Conservation (phyloP, 2,329 filamentous ascomycete genomes). For the Colletotrichum simmondsii region DNA sequence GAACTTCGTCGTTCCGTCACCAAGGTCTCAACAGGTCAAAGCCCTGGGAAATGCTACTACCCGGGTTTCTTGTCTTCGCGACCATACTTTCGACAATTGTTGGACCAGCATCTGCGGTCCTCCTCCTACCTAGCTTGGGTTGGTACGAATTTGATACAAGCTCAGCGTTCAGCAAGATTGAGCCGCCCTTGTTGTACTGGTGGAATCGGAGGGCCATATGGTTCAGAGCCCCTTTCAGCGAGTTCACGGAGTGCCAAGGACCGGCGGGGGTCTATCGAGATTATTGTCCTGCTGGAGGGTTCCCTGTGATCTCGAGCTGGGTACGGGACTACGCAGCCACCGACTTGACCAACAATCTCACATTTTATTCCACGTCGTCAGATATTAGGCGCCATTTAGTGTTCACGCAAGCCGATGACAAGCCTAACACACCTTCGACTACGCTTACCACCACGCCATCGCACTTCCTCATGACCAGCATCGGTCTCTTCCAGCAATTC, state of each 20-base stretch:
- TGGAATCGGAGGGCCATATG: background rate
- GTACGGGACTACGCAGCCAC: background rate
- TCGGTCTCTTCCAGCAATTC: background rate
- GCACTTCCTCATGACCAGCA: background rate
- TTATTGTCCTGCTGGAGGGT: background rate
- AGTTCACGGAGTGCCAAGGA: background rate
- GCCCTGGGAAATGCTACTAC: background rate
- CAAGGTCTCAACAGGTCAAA: background rate
- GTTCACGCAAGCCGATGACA: background rate
- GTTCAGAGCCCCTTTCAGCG: background rate
- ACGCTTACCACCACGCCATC: background rate
- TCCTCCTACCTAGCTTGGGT: conserved; percentile 15
- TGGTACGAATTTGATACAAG: background rate
- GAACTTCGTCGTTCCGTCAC: background rate
- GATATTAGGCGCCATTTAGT: background rate
- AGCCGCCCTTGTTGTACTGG: background rate
- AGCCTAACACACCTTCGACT: fast-evolving
- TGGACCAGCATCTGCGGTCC: conserved; percentile 17
- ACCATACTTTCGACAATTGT: conserved; percentile 14
- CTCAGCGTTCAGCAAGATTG: background rate
- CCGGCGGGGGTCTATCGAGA: background rate
- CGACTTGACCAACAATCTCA: background rate
- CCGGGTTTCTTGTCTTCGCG: conserved; percentile 5
- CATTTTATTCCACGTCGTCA: background rate
- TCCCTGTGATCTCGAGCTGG: conserved; percentile 1